These are phyloP conservation scores for Excoecaria cochinchinensis DNA, from an alignment of 345 rosid genomes.

Conservation along the genomic window DNA sequence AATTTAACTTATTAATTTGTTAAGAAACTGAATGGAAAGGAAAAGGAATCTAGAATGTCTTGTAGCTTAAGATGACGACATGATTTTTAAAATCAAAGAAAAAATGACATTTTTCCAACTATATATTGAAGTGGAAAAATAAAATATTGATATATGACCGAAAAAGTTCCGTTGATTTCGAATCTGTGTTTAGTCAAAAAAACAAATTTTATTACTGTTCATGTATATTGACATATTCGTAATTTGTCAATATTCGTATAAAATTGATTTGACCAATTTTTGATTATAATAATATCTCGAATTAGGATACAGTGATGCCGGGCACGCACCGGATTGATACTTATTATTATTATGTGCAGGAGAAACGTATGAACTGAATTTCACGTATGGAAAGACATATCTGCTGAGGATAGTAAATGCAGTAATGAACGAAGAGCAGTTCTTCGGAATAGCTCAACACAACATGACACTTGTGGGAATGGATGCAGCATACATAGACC, in stretches of 20 bases:
- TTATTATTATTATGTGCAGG: not conserved
- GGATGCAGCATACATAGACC: conserved; percentile 27
- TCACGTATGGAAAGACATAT: conserved; percentile 28
- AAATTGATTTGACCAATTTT: too few species aligned
- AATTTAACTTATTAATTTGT: not conserved
- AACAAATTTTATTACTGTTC: too few species aligned
- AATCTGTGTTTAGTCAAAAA: too few species aligned
- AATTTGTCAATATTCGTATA: too few species aligned
- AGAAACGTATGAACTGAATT: not conserved
- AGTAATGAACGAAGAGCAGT: conserved; percentile 26
- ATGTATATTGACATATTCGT: too few species aligned
- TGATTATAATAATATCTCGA: too few species aligned
- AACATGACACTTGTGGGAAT: conserved; percentile 33
- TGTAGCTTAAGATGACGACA: not conserved
- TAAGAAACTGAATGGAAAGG: too few species aligned
- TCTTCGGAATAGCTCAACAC: conserved; percentile 39
- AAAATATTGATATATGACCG: too few species aligned
- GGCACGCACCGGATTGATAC: too few species aligned
- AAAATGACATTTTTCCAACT: not conserved
- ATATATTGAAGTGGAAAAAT: not conserved
- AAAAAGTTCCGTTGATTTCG: too few species aligned
- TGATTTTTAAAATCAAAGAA: not conserved
- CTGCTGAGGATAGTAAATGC: conserved; percentile 40
- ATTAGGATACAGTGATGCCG: too few species aligned
- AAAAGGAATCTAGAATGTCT: too few species aligned